phyloP scores from a whole-genome alignment of 2,329 filamentous ascomycete genomes.

The Lasiodiplodia hormozganensis region DNA sequence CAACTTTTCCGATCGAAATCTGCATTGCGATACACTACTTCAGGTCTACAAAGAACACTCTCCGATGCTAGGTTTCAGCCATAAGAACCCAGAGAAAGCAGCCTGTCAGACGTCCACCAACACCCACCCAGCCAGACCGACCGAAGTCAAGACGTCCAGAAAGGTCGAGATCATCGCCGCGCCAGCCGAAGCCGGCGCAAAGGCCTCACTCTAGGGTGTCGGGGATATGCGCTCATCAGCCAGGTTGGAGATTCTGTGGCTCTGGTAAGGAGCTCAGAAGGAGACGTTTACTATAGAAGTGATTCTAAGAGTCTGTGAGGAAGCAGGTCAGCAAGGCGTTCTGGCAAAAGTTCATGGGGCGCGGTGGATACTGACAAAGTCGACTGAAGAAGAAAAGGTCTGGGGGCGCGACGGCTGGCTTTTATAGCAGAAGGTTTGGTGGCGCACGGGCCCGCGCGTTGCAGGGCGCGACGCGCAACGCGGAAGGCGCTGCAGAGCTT shows the following conservation, averaged over 20 bases:
- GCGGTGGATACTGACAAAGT: not conserved
- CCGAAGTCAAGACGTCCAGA: constrained; percentile 73
- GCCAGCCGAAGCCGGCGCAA: constrained; percentile 75
- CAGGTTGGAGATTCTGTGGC: constrained; percentile 89
- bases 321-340: not conserved
- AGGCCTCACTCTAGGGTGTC: constrained; percentile 85
- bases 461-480: no score
- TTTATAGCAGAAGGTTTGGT: no score
- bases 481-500: no score
- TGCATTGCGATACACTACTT: not conserved
- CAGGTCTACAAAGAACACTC: not conserved
- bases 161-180: constrained; percentile 95
- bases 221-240: constrained; percentile 85
- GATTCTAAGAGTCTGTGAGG: constrained; percentile 67
- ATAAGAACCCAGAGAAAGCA: constrained; percentile 33
- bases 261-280: constrained; percentile 91
- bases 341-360: not conserved
- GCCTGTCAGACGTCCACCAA: constrained; percentile 86
- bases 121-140: constrained; percentile 76
- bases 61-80: not conserved
- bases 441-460: no score
- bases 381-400: constrained; percentile 8
- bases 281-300: constrained; percentile 98
- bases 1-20: not conserved
- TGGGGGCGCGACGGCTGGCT: no score